phyloP scores from a whole-genome alignment of 225 moss, liverwort and hornwort genomes.

The Marchantia paleacea region DNA sequence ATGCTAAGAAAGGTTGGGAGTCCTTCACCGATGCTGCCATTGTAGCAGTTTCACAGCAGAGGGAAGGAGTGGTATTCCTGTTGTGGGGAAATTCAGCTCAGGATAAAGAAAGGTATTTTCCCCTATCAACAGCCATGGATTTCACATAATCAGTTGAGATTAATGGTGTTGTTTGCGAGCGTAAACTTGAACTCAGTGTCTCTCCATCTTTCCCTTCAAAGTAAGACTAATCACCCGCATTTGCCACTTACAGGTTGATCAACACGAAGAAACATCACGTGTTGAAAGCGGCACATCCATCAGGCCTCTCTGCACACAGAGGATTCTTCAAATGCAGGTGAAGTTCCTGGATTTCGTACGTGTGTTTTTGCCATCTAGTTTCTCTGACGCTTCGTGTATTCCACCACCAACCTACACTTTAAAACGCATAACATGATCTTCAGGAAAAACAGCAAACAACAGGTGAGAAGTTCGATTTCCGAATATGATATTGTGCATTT shows the following conservation, averaged over 20 bases:
- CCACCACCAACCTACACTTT: too few species aligned
- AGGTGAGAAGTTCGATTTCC: too few species aligned
- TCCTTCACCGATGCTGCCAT: constrained; percentile 88
- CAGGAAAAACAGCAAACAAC: too few species aligned
- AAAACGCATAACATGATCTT: too few species aligned
- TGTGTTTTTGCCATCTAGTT: background rate
- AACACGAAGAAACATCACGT: constrained; percentile 66
- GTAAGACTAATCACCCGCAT: background rate
- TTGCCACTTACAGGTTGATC: constrained; percentile 54
- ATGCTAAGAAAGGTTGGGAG: constrained; percentile 99
- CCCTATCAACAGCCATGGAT: background rate
- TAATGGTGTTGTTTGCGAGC: background rate
- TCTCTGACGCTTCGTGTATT: too few species aligned
- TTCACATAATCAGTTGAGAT: background rate
- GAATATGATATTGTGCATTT: too few species aligned
- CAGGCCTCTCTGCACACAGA: constrained; percentile 82
- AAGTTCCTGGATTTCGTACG: background rate
- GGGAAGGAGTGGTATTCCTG: constrained; percentile 68
- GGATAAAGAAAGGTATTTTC: constrained; percentile 68
- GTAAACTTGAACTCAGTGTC: background rate
- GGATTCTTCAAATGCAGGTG: constrained; percentile 95
- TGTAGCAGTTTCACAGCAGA: constrained; percentile 63
- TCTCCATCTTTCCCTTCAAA: background rate
- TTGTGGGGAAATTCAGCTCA: constrained; percentile 96
- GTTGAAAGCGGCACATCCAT: constrained; percentile 85